Evolutionary conservation across 2,329 filamentous ascomycete species (phyloP), one percentile per base, ranked within the genome.

Genomic region (Penicillium sp.): DNA sequence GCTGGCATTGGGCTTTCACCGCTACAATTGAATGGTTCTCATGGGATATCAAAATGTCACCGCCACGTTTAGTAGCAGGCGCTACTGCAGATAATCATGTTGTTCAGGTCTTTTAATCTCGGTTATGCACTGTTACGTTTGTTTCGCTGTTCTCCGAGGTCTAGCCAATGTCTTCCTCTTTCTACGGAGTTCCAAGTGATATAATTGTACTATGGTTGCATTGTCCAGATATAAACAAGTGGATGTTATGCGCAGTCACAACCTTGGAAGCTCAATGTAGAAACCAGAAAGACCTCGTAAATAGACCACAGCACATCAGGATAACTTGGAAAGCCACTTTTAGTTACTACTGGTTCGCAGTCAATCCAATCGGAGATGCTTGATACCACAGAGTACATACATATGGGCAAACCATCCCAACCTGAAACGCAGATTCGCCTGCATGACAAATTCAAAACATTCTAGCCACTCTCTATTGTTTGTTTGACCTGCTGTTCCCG

Each of bases 11-110:
- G 48, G 18, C 45, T 45, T 56, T 63, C 62, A 65, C 62, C 62
- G 62, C 62, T 63, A 65, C 59, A 61, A 56, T 45, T 21, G 34
- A 16, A 14, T 11, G 14, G 16, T 38, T 32, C 49, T 16, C 31
- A 47, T 29, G 39, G 40, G 50, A 60, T 58, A 53, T 56, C 50
- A 50, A 54, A 40, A 59, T 58, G 59, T 61, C 57, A 65, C 62
- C 62, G 62, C 61, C 61, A 64, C 56, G 55, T 62, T 63, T 54
- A 48, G 60, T 46, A 44, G 45, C 27, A 43, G 21, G 24, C 61
- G 55, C 61, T 64, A 64, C 54, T 63, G 62, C 59, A 65, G 39
- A 61, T 55, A 49, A 57, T 58, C 53, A 40, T 42, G 27, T 29
- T 34, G 18, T 13, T 22, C 13, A 45, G 38, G 43, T 41, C 7